A percentile compares a stretch with the other conserved stretches of the same genome.
Conservation (phyloP, 148 eudicot species). For the Suaeda aralocaspica region DNA sequence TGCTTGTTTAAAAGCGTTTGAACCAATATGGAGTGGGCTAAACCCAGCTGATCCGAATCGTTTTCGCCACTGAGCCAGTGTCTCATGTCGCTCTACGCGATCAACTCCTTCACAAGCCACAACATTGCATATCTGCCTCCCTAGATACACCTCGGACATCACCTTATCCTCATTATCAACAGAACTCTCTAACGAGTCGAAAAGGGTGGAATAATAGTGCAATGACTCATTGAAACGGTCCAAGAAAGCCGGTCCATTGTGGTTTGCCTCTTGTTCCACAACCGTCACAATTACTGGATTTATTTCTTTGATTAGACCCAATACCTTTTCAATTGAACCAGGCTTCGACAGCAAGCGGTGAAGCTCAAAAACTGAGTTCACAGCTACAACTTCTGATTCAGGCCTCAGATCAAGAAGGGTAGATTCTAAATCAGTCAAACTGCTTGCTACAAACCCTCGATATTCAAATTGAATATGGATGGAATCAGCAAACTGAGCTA, state of each 20-base stretch:
- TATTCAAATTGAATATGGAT: constrained; percentile 67
- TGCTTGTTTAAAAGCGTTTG: constrained; percentile 82
- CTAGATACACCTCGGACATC: constrained; percentile 83
- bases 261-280: constrained; percentile 81
- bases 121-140: constrained; percentile 84
- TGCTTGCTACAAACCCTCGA: constrained; percentile 59
- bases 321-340: constrained; percentile 53
- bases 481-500: constrained; percentile 67
- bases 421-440: constrained; percentile 63
- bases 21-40: constrained; percentile 68
- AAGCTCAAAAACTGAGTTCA: constrained; percentile 77
- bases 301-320: constrained; percentile 49
- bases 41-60: constrained; percentile 62
- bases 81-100: constrained; percentile 83
- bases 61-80: constrained; percentile 60
- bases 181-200: constrained; percentile 75
- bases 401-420: constrained; percentile 25
- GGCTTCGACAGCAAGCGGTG: constrained; percentile 57
- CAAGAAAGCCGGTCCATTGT: constrained; percentile 54
- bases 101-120: constrained; percentile 85
- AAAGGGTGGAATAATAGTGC: constrained; percentile 82
- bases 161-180: constrained; percentile 50
- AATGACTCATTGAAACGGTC: constrained; percentile 80
- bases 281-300: constrained; percentile 75
- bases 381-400: constrained; percentile 52